Base-by-base conservation (phyloP, 148 eudicot genomes). In the Dianthus caryophyllus region DNA sequence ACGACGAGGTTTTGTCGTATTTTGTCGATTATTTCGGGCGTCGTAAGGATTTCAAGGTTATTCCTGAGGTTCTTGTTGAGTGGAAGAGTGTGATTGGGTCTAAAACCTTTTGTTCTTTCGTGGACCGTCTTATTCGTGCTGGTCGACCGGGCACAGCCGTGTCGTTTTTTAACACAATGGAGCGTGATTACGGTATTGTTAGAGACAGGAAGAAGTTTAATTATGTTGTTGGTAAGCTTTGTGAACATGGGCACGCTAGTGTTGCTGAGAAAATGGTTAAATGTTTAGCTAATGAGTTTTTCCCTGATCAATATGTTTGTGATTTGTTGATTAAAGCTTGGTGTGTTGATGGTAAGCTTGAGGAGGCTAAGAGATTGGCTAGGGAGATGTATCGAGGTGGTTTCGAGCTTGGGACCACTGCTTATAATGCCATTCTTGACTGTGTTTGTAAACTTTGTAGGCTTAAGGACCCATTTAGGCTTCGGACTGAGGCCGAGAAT, bases 341-440 rank as follows among this genome's bases (percentile, higher is more conserved):
- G 92, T 90, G 97, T 72, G 81, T 86, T 47, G 96, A 88, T 81
- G 84, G 79, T 62, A 90, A 90, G 61, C 82, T 90, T 5, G 97
- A 93, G 9, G 97, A 93, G 66, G 98, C 89, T 0, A 81, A 71
- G 73, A 83, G 96, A 71, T 78, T 90, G 31, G 87, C 85, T 1
- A 86, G 84, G 74, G 97, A 90, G 78, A 90, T 89, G 96, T 77
- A 84, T 68, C 57, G 97, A 31, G 97, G 98, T 27, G 98, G 98
- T 66, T 93, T 93, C 66, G 90, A 88, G 74, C 76, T 93, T 54
- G 86, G 97, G 5, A 75, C 81, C 0, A 66, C 61, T 29, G 90
- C 83, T 0, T 93, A 81, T 73, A 93, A 90, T 54, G 82, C 95
- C 5, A 90, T 93, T 69, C 82, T 93, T 55, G 96, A 90, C 71